Evolutionary conservation across 495 filamentous ascomycete genomes (phyloP).

Genomic region (Trichoderma orchidacearum): DNA sequence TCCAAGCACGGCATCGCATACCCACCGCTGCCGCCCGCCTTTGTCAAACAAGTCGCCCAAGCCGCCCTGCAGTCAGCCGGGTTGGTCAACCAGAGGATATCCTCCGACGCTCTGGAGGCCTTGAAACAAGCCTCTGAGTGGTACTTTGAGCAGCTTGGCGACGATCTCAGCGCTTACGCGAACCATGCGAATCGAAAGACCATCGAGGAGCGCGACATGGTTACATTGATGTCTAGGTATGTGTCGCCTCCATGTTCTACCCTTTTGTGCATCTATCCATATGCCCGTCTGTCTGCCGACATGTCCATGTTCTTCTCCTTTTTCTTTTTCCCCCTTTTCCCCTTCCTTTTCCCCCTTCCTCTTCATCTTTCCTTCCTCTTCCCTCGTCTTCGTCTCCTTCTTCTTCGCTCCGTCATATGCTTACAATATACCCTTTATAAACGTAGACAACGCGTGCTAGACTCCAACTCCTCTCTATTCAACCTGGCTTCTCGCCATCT

Average conservation of each 20-base stretch:
- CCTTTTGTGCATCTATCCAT: constrained; percentile 9
- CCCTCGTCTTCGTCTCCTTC: not conserved
- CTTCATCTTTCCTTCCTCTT: not conserved
- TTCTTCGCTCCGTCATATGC: constrained; percentile 17
- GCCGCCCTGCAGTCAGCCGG: constrained; percentile 51
- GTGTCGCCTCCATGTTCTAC: no score
- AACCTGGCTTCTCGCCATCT: constrained; percentile 71
- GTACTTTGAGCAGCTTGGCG: constrained; percentile 78
- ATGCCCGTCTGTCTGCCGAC: no score
- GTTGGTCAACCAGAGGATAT: constrained; percentile 46
- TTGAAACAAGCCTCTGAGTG: constrained; percentile 71
- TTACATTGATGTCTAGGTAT: constrained; percentile 70
- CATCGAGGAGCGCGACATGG: constrained; percentile 74
- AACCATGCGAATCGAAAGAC: constrained; percentile 70
- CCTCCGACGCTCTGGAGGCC: constrained; percentile 54
- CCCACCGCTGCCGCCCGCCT: constrained; percentile 52
- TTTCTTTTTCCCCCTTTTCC: not conserved
- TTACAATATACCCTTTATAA: constrained; percentile 8
- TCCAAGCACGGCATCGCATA: constrained; percentile 64
- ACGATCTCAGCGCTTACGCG: constrained; percentile 67
- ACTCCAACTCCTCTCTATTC: constrained; percentile 59
- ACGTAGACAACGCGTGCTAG: constrained; percentile 74
- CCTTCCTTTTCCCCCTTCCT: not conserved
- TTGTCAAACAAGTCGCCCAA: constrained; percentile 64
- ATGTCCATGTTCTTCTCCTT: no score